Base-by-base conservation (phyloP, 163 green algal species). In the Dunaliella salina region DNA sequence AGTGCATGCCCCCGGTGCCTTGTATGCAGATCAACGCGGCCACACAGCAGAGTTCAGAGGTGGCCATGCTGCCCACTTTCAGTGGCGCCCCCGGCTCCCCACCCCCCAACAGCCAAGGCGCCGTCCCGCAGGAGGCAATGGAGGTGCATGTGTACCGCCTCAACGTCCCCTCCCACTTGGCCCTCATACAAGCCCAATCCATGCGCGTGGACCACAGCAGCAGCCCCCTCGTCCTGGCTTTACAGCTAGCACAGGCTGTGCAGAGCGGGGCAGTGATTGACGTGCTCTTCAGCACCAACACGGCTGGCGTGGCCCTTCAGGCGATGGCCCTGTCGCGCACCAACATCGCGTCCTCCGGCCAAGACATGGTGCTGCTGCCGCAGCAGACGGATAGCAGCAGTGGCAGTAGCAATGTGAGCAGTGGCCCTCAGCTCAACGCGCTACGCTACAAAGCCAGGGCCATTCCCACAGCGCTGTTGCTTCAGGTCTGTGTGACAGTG, bases 61-160 rank as follows among this genome's bases (percentile, higher is more conserved):
- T 90, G 29, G 88, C 72, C 83, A 87, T 90, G 33, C 67, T 90
- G 85, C 87, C 87, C 13, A 83, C 88, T 33, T 84, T 88, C 3
- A 69, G 84, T 12, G 75, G 26, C 75, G 75, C 30, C 25, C 22
- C 63, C 11, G 24, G 22, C 63, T 50, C 40, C 8, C 40, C 40
- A 50, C 40, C 40, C 8, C 13, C 80, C 80, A 84, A 25, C 80
- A 29, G 30, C 80, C 80, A 71, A 29, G 82, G 82, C 82, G 5
- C 57, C 0, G 40, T 75, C 26, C 40, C 84, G 1, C 78, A 82
- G 30, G 87, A 90, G 4, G 59, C 69, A 20, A 75, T 90, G 15
- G 84, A 84, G 8, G 72, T 90, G 26, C 87, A 80, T 63, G 82
- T 85, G n/a, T 85, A 86, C 71, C 40, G 72, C 59, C 30, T n/a